Conservation (phyloP, 1,284 basidiomycete species). For the Cryptococcus maquisensis region DNA sequence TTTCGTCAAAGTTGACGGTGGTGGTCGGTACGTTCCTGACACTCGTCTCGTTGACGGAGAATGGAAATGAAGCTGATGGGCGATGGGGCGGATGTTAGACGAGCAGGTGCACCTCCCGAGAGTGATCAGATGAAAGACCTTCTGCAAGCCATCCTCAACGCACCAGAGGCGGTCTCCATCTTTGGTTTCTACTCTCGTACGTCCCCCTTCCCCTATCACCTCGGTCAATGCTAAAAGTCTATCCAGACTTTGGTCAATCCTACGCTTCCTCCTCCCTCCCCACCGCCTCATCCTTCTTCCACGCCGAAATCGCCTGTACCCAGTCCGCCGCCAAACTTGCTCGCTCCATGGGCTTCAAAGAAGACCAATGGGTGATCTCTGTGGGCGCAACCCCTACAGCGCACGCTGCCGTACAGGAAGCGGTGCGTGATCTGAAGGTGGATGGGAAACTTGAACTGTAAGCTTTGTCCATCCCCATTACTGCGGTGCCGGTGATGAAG, state of each 20-base stretch:
- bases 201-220: constrained; percentile 6
- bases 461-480: constrained; percentile 3
- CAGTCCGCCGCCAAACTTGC: constrained; percentile 64
- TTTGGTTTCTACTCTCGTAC: constrained; percentile 76
- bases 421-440: constrained; percentile 2
- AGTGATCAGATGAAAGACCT: constrained; percentile 59
- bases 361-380: constrained; percentile 61
- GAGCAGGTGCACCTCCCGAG: constrained; percentile 67
- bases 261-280: constrained; percentile 65
- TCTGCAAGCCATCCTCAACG: constrained; percentile 53
- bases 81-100: constrained; percentile 52
- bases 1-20: constrained; percentile 77
- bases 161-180: constrained; percentile 58
- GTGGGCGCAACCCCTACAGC: constrained; percentile 85
- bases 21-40: constrained; percentile 59
- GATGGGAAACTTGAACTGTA: constrained; percentile 41
- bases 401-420: constrained; percentile 28
- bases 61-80: neutral
- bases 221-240: neutral
- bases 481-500: too few relatives aligned
- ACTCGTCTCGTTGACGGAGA: neutral
- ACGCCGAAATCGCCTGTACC: constrained; percentile 67
- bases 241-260: constrained; percentile 53
- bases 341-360: constrained; percentile 33
- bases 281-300: constrained; percentile 63